phyloP scores from a whole-genome alignment of 495 filamentous ascomycete genomes.

The Neurospora sublineolata region DNA sequence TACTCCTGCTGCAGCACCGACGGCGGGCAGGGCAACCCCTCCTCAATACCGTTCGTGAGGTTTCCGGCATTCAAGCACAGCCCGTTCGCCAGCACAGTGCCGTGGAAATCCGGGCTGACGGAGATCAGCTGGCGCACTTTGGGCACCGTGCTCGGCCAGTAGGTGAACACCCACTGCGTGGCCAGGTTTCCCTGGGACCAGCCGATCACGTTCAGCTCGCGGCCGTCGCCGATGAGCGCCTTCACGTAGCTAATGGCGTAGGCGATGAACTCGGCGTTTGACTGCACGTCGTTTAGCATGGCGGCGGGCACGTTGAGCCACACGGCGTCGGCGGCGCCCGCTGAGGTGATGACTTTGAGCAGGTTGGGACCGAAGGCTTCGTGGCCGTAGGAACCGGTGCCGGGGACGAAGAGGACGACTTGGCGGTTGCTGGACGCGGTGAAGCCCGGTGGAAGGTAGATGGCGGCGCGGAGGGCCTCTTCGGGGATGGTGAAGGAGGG shows the following conservation, averaged over 20 bases:
- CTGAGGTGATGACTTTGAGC: conserved; percentile 25
- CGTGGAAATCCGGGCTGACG: conserved; percentile 37
- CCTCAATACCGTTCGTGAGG: background rate
- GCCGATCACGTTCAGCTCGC: conserved; percentile 28
- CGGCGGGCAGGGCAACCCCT: conserved; percentile 18
- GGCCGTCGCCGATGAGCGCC: conserved; percentile 13
- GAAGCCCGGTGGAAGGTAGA: background rate
- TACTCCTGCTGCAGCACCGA: conserved; percentile 34
- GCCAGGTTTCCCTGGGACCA: conserved; percentile 41
- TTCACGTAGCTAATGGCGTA: conserved; percentile 38
- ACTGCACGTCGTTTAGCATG: conserved; percentile 30
- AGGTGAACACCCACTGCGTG: conserved; percentile 41
- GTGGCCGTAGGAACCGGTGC: conserved; percentile 32
- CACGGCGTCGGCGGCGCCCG: conserved; percentile 29
- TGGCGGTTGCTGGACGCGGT: background rate
- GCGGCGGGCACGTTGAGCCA: conserved; percentile 39
- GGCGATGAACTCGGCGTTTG: conserved; percentile 32
- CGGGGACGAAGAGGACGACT: conserved; percentile 32
- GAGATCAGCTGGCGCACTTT: conserved; percentile 31
- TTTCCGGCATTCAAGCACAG: conserved; percentile 7
- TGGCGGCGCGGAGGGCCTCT: background rate
- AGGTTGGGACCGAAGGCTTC: conserved; percentile 31
- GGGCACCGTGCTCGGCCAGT: conserved; percentile 36
- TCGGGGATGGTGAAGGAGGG: background rate
- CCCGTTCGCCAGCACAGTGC: conserved; percentile 23